Conservation (phyloP, 2,329 filamentous ascomycete genomes). For the Beauveria bassiana region DNA sequence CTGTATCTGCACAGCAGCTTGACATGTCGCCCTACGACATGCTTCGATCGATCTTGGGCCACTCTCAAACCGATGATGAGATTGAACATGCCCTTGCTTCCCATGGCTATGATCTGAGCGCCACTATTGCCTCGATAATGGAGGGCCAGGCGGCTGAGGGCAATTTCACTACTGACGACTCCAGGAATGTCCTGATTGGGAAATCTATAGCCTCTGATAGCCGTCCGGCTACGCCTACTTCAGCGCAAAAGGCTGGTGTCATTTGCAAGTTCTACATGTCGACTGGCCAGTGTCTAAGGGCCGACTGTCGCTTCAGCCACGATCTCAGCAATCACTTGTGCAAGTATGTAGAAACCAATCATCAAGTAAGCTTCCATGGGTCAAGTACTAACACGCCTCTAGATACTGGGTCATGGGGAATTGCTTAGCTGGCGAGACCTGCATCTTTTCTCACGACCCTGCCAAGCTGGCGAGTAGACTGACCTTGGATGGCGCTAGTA, state of each 20-base stretch:
- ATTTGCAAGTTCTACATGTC: constrained; percentile 97
- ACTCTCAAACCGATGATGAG: constrained; percentile 84
- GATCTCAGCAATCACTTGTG: constrained; percentile 93
- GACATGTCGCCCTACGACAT: constrained; percentile 99
- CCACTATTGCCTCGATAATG: constrained; percentile 85
- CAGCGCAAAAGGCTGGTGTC: constrained; percentile 72
- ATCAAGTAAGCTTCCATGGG: too few relatives aligned
- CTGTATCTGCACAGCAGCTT: constrained; percentile 53
- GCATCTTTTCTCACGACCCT: constrained; percentile 95
- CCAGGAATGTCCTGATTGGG: constrained; percentile 70
- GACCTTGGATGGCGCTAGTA: constrained; percentile 59
- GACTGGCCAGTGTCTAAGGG: constrained; percentile 88
- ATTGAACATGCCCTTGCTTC: constrained; percentile 83
- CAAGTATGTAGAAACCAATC: constrained; percentile 65
- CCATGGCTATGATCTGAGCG: constrained; percentile 88
- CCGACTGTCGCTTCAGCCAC: constrained; percentile 95
- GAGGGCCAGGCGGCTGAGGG: constrained; percentile 51
- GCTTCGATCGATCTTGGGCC: constrained; percentile 86
- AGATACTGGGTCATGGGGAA: constrained; percentile 96
- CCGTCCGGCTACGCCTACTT: constrained; percentile 68
- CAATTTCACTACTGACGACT: constrained; percentile 37
- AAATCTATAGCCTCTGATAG: constrained; percentile 77
- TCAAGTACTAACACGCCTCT: constrained; percentile 2
- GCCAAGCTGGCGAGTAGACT: constrained; percentile 78
- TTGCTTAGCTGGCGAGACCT: constrained; percentile 86